Conservation (phyloP, 2,329 filamentous ascomycete genomes). For the Chrysoporthe deuterocubensis region DNA sequence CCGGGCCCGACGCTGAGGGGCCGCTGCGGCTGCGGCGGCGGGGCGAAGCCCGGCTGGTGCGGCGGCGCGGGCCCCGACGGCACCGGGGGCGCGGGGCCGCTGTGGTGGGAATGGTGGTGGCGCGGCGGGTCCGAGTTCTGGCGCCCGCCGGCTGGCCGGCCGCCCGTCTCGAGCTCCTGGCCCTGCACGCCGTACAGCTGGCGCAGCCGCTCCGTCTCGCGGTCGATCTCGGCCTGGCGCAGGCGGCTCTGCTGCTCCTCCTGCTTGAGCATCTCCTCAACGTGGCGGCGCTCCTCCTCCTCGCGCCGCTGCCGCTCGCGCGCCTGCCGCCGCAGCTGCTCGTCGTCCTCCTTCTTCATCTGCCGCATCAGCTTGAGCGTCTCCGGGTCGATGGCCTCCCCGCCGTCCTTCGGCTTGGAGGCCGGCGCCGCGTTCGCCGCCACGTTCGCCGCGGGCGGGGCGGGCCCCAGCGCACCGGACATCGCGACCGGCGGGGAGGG, state of each 20-base stretch:
- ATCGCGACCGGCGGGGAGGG: conserved; percentile 38
- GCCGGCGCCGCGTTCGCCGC: conserved; percentile 49
- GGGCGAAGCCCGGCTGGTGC: conserved; percentile 30
- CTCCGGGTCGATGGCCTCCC: conserved; percentile 66
- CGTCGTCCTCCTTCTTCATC: conserved; percentile 57
- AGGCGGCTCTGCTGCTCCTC: conserved; percentile 65
- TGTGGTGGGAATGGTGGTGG: conserved; percentile 23
- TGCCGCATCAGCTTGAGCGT: conserved; percentile 69
- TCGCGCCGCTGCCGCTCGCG: conserved; percentile 60
- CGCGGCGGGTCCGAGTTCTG: conserved; percentile 21
- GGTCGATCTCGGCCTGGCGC: conserved; percentile 66
- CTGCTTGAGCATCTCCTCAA: conserved; percentile 67
- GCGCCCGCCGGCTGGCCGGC: conserved; percentile 28
- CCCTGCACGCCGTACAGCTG: conserved; percentile 67
- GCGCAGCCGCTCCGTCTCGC: conserved; percentile 81
- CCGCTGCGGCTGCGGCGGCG: conserved; percentile 36
- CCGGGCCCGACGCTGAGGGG: conserved; percentile 53
- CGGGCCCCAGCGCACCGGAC: conserved; percentile 46
- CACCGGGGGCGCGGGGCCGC: neutral
- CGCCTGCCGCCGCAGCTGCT: conserved; percentile 51
- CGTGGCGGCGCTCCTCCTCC: conserved; percentile 57
- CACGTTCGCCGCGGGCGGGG: conserved; percentile 47
- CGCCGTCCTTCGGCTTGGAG: conserved; percentile 32
- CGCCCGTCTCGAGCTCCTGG: conserved; percentile 41
- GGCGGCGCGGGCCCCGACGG: conserved; percentile 23